Evolutionary conservation across 345 rosid genomes (phyloP).

Genomic region (Citrus sinensis): DVS_A1.0 CM039168.1:6614501-6615000

Average conservation of each 20-base stretch:
- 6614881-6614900: not conserved
- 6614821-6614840: too few species aligned
- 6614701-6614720: conserved; percentile 51
- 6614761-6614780: conserved; percentile 62
- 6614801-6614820: conserved; percentile 25
- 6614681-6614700: conserved; percentile 32
- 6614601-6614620: not conserved
- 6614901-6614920: too few species aligned
- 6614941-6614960: conserved; percentile 55
- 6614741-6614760: conserved; percentile 53
- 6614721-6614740: conserved; percentile 46
- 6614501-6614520: too few species aligned
- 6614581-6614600: too few species aligned
- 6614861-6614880: not conserved
- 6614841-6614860: not conserved
- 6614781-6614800: conserved; percentile 53
- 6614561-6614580: not conserved
- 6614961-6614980: conserved; percentile 38
- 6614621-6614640: not conserved
- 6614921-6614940: not conserved
- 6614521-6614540: too few species aligned
- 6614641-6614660: not conserved
- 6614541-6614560: not conserved
- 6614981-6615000: conserved; percentile 40
- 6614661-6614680: not conserved